Conservation (phyloP, 2,329 filamentous ascomycete species). For the Tolypocladium sp. region DNA sequence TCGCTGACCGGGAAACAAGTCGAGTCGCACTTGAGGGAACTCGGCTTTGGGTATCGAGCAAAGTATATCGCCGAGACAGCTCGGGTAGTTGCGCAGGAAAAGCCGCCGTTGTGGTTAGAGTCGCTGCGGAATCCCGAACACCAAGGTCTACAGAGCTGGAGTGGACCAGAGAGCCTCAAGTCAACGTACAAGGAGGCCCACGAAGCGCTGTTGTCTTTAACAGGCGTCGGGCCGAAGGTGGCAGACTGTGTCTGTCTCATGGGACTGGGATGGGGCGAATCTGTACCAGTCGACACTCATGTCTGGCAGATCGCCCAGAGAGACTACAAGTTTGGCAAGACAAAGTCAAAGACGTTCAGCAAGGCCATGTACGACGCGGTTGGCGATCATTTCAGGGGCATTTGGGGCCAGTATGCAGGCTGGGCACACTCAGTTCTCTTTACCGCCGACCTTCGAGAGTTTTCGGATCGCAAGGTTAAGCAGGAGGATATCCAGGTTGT, state of each 20-base stretch:
- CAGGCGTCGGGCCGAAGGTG: constrained; percentile 93
- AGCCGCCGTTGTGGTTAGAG: constrained; percentile 67
- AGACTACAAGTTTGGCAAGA: constrained; percentile 88
- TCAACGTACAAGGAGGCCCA: constrained; percentile 73
- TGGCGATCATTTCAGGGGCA: constrained; percentile 75
- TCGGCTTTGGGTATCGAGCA: constrained; percentile 92
- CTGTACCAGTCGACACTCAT: constrained; percentile 94
- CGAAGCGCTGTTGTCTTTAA: constrained; percentile 64
- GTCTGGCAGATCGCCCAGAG: constrained; percentile 97
- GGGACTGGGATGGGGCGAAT: constrained; percentile 91
- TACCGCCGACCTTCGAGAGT: constrained; percentile 81
- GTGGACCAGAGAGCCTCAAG: constrained; percentile 10
- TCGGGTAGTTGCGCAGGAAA: constrained; percentile 57
- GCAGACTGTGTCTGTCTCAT: constrained; percentile 95
- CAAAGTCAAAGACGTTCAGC: constrained; percentile 75
- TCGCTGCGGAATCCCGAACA: constrained; percentile 68
- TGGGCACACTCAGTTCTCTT: constrained; percentile 98
- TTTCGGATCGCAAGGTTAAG: constrained; percentile 52
- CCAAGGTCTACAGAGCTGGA: constrained; percentile 38
- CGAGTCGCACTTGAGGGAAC: constrained; percentile 66
- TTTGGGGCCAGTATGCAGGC: constrained; percentile 91
- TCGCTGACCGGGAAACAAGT: constrained; percentile 66
- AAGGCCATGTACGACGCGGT: constrained; percentile 85
- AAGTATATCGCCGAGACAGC: constrained; percentile 89
- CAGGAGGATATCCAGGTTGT: constrained; percentile 5